Conservation (phyloP, 2,329 filamentous ascomycete genomes). For the Coniella vitis region DNA sequence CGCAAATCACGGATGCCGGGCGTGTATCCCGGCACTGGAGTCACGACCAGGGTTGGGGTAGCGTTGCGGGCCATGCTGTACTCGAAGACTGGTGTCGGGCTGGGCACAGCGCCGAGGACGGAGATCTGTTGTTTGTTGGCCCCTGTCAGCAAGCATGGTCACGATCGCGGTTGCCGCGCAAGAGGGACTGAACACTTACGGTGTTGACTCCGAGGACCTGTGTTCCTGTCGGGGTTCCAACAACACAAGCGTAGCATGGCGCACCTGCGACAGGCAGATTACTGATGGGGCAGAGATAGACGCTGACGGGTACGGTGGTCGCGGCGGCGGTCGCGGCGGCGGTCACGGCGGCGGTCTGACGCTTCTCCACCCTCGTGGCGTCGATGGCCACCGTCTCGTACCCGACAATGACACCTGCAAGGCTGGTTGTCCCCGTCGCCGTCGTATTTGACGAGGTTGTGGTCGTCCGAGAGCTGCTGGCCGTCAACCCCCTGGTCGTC, state of each 20-base stretch:
- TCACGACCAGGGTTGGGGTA: not conserved
- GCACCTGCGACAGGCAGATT: not conserved
- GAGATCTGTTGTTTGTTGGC: not conserved
- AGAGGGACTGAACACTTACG: not conserved
- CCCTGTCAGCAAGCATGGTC: not conserved
- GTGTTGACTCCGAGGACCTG: not conserved
- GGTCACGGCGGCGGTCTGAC: not conserved
- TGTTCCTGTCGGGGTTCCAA: not conserved
- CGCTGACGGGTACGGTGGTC: not conserved
- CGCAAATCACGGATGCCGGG: not conserved
- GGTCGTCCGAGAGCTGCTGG: too few species aligned
- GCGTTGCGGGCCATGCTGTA: not conserved
- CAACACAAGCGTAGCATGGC: not conserved
- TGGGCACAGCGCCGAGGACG: not conserved
- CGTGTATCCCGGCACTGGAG: not conserved
- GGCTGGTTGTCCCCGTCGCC: too few species aligned
- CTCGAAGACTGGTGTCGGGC: constrained; percentile 1
- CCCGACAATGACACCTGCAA: too few species aligned
- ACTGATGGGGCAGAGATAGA: not conserved
- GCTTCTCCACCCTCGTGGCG: too few species aligned
- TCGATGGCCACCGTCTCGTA: too few species aligned
- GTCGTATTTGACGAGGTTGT: too few species aligned
- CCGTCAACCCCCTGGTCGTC: too few species aligned
- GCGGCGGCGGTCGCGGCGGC: not conserved
- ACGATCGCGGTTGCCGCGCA: not conserved